Base-by-base conservation (phyloP, 2,329 filamentous ascomycete species). In the Epichloe bromicola region DNA sequence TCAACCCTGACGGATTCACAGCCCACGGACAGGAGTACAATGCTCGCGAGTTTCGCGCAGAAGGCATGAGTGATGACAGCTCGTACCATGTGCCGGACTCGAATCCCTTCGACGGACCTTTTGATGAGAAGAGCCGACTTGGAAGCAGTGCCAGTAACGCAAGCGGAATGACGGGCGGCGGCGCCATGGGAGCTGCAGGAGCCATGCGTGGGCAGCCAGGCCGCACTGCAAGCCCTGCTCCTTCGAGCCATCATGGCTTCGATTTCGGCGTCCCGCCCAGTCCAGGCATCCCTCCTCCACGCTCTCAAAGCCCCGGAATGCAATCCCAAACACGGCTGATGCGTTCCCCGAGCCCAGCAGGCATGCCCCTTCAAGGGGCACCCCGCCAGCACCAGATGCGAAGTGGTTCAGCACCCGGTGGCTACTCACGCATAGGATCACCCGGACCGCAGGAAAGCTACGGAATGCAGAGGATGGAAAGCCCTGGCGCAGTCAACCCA, bases 1-100 rank as follows among this genome's bases (percentile, higher is more conserved):
- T 74, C 55, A 62, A 77, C 60, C 72, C 74, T 1, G 75, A 78
- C 58, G 63, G 65, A 19, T 70, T 76, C 53, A 55, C 59, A 44
- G 65, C 54, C 43, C 50, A 60, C 33, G 58, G 54, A 23, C 56
- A 57, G 3, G 60, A 60, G 44, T 53, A 56, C 46, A 55, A 58
- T 40, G 54, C 56, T 17, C 45, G 47, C 19, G 42, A 47, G 37
- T 54, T 56, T 41, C 54, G 48, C 17, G 48, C 51, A 37, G 46
- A 52, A 39, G 51, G 55, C 26, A 46, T 53, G 34, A 39, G 48
- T 40, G 51, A 55, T 37, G 41, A 43, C 41, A 53, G 54, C 41
- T 55, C 56, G 10, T 58, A 56, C 46, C 55, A 58, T 11, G 53
- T 53, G 10, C 50, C 54, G 19, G 56, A 54, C 26, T 50, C 56